phyloP scores from a whole-genome alignment of 108 stramenopile species.

The Chaetoceros muelleri region DNA sequence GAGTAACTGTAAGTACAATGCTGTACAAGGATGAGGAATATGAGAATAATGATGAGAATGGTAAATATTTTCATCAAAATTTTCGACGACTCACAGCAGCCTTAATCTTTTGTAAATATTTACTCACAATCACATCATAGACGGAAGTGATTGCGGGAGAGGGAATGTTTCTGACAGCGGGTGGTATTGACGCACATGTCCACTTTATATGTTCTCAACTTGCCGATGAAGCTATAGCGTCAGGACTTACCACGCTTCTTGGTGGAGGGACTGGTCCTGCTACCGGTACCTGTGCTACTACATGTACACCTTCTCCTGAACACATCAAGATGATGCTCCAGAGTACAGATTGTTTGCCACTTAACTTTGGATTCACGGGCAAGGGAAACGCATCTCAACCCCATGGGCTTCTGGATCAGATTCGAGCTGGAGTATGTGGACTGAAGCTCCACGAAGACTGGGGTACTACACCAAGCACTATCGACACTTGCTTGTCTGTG shows the following conservation, averaged over 20 bases:
- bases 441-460: slow-evolving; percentile 99
- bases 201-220: slow-evolving; percentile 98
- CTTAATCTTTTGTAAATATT: too few relatives aligned
- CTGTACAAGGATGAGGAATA: too few relatives aligned
- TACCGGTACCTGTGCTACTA: slow-evolving; percentile 91
- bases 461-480: slow-evolving; percentile 96
- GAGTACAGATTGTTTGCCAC: slow-evolving; percentile 80
- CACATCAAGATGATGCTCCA: slow-evolving; percentile 95
- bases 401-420: slow-evolving; percentile 37
- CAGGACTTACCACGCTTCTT: slow-evolving; percentile 91
- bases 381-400: slow-evolving; percentile 91
- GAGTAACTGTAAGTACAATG: slow-evolving; percentile 34
- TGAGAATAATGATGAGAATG: too few relatives aligned
- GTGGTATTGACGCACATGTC: slow-evolving; percentile 93
- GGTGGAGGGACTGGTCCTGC: slow-evolving; percentile 94
- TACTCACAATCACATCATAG: not conserved
- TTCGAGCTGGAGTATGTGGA: slow-evolving; percentile 83
- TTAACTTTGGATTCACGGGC: slow-evolving; percentile 96
- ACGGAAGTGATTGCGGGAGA: slow-evolving; percentile 98
- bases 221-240: slow-evolving; percentile 87
- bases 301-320: slow-evolving; percentile 89
- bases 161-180: slow-evolving; percentile 91
- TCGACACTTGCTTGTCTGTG: slow-evolving; percentile 85
- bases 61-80: too few relatives aligned
- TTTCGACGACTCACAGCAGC: too few relatives aligned